Evolutionary conservation across 2,329 filamentous ascomycete species (phyloP).

Genomic region (Aspergillus awamori): DNA sequence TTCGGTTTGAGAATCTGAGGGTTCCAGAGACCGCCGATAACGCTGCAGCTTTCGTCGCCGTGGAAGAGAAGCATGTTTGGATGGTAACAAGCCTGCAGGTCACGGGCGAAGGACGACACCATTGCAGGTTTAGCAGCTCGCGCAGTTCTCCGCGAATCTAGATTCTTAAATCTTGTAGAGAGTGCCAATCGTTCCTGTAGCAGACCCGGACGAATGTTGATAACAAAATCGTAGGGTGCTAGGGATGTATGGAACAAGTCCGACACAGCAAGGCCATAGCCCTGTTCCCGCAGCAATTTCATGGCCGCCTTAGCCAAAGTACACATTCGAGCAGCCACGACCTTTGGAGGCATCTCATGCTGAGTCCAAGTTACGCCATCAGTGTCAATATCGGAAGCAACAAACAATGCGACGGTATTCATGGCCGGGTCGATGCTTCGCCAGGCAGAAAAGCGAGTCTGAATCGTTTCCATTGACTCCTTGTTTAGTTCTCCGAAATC

Average conservation of each 20-base stretch:
- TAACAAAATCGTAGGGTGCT: slow-evolving; percentile 81
- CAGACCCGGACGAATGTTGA: slow-evolving; percentile 67
- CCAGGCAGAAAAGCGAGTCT: slow-evolving; percentile 78
- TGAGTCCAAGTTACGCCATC: slow-evolving; percentile 83
- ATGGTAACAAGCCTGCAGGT: slow-evolving; percentile 69
- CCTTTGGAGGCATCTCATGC: slow-evolving; percentile 69
- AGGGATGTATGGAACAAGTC: slow-evolving; percentile 73
- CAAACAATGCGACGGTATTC: slow-evolving; percentile 80
- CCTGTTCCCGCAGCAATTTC: slow-evolving; percentile 60
- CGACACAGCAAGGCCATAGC: slow-evolving; percentile 57
- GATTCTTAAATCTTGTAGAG: slow-evolving; percentile 72
- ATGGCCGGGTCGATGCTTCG: slow-evolving; percentile 84
- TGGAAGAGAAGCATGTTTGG: slow-evolving; percentile 79
- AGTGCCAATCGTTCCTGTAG: slow-evolving; percentile 42
- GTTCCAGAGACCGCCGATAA: slow-evolving; percentile 68
- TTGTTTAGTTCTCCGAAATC: slow-evolving; percentile 68
- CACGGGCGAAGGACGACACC: slow-evolving; percentile 63
- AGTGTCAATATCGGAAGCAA: slow-evolving; percentile 75
- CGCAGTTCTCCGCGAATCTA: slow-evolving; percentile 57
- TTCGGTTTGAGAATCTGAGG: slow-evolving; percentile 46
- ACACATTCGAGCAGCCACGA: slow-evolving; percentile 82
- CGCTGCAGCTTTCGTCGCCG: slow-evolving; percentile 60
- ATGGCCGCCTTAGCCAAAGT: slow-evolving; percentile 76
- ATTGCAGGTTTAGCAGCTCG: slow-evolving; percentile 62
- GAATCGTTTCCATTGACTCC: slow-evolving; percentile 64